Percentiles rank a stretch among this genome's conserved stretches.
phyloP scores from a whole-genome alignment of 805 yeast genomes.

The Starmerella kuoi region DNA sequence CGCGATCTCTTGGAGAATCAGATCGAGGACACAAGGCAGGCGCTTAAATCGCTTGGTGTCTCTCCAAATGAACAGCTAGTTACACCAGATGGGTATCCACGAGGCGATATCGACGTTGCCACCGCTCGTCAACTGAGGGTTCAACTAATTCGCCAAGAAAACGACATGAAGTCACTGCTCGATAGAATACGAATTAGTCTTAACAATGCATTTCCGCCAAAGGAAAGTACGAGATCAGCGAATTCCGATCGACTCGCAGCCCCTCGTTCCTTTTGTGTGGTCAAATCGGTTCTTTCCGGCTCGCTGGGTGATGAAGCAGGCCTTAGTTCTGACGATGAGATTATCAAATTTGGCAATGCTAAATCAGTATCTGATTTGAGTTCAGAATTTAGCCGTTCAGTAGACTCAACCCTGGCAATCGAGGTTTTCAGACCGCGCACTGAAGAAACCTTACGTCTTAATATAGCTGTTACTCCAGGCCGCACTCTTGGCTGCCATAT shows the following conservation, averaged over 20 bases:
- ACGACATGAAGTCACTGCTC: constrained; percentile 49
- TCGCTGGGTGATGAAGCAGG: constrained; percentile 55
- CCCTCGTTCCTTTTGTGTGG: constrained; percentile 24
- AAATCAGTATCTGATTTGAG: constrained; percentile 45
- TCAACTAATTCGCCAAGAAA: constrained; percentile 52
- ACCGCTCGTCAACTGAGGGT: constrained; percentile 49
- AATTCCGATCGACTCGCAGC: neutral
- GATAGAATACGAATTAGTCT: constrained; percentile 35
- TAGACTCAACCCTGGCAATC: neutral
- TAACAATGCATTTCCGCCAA: constrained; percentile 33
- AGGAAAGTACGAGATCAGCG: neutral
- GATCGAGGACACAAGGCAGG: constrained; percentile 33
- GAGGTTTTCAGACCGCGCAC: constrained; percentile 4
- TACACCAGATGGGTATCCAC: constrained; percentile 70
- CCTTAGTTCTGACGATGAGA: constrained; percentile 40
- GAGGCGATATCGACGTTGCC: constrained; percentile 71
- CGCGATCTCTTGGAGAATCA: constrained; percentile 33
- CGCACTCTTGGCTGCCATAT: constrained; percentile 18
- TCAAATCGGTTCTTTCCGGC: constrained; percentile 36
- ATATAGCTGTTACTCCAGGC: constrained; percentile 3
- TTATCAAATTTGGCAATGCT: constrained; percentile 43
- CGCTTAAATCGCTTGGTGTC: constrained; percentile 37
- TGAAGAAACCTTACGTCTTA: neutral
- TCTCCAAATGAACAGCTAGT: constrained; percentile 56
- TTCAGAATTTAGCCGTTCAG: constrained; percentile 24